A percentile compares a stretch with the other conserved stretches of the same genome.
These are phyloP conservation scores for Diaporthe helianthi DNA, from an alignment of 2,329 filamentous ascomycete species.

Conservation along the genomic window DNA sequence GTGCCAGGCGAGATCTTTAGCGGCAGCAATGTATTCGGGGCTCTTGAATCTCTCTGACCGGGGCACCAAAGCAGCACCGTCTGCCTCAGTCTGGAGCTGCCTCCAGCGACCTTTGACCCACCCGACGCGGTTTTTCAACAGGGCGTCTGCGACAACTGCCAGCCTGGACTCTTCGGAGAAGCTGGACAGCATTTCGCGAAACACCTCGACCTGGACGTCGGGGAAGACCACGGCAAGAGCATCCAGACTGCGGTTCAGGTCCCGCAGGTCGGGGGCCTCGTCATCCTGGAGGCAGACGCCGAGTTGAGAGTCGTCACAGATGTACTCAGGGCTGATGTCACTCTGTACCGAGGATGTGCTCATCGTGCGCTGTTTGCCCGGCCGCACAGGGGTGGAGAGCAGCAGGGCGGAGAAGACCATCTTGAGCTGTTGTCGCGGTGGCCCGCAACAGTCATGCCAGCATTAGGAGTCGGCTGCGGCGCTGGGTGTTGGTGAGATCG, in stretches of 20 bases:
- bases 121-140: slow-evolving; percentile 74
- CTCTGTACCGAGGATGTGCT: slow-evolving; percentile 42
- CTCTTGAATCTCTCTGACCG: slow-evolving; percentile 72
- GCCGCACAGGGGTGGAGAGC: slow-evolving; percentile 38
- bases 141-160: slow-evolving; percentile 77
- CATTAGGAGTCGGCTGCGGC: neutral
- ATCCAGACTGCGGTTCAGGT: slow-evolving; percentile 74
- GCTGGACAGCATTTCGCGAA: slow-evolving; percentile 78
- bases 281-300: slow-evolving; percentile 46
- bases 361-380: slow-evolving; percentile 39
- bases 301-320: slow-evolving; percentile 64
- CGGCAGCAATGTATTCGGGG: slow-evolving; percentile 71
- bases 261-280: slow-evolving; percentile 68
- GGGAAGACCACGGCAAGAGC: slow-evolving; percentile 77
- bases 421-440: slow-evolving; percentile 48
- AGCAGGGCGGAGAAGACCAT: slow-evolving; percentile 60
- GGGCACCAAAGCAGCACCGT: slow-evolving; percentile 49
- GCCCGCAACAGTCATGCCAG: slow-evolving; percentile 18
- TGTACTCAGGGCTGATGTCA: slow-evolving; percentile 51
- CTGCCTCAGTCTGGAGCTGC: slow-evolving; percentile 46
- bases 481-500: neutral
- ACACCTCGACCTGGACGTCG: slow-evolving; percentile 81
- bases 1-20: slow-evolving; percentile 70
- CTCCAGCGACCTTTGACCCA: slow-evolving; percentile 75
- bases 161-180: slow-evolving; percentile 80